Conservation (phyloP, 768 basidiomycete genomes). For the Infundibulicybe gibba region DNA sequence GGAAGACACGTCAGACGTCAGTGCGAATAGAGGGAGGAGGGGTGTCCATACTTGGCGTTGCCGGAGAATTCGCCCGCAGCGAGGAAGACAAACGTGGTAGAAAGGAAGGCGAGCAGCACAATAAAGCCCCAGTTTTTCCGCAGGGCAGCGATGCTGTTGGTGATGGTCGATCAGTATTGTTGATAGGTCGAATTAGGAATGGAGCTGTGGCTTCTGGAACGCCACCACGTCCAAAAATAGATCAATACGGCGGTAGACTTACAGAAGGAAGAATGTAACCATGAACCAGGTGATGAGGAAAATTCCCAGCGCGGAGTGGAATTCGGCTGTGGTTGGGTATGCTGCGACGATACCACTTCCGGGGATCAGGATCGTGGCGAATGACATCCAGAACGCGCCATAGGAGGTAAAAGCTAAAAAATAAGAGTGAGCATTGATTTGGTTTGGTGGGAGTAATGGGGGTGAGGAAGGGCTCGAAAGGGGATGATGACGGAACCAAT, state of each 20-base stretch:
- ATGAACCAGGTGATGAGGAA: slow-evolving; percentile 74
- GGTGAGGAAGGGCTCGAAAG: no score
- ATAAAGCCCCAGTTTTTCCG: slow-evolving; percentile 38
- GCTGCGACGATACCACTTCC: slow-evolving; percentile 57
- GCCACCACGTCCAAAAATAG: neutral
- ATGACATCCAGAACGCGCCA: slow-evolving; percentile 89
- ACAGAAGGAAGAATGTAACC: slow-evolving; percentile 70
- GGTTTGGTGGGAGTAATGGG: no score
- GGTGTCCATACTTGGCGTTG: slow-evolving; percentile 19
- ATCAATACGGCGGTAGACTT: slow-evolving; percentile 14
- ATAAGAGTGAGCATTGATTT: slow-evolving; percentile 2
- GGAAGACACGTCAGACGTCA: slow-evolving; percentile 1
- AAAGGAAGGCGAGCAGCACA: slow-evolving; percentile 30
- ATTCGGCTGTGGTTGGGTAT: slow-evolving; percentile 31
- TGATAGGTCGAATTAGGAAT: no score
- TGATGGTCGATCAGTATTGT: neutral
- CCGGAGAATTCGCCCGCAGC: slow-evolving; percentile 32
- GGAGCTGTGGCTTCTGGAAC: no score
- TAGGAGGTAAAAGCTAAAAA: slow-evolving; percentile 72
- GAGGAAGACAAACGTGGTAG: slow-evolving; percentile 38
- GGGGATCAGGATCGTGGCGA: slow-evolving; percentile 69
- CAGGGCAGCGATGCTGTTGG: slow-evolving; percentile 31
- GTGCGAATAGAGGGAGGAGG: neutral
- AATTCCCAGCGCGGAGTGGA: slow-evolving; percentile 64
- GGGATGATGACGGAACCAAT: no score